These are phyloP conservation scores for Salmacisia buchloeana DNA, from an alignment of 1,284 basidiomycete genomes.

Conservation along the genomic window DNA sequence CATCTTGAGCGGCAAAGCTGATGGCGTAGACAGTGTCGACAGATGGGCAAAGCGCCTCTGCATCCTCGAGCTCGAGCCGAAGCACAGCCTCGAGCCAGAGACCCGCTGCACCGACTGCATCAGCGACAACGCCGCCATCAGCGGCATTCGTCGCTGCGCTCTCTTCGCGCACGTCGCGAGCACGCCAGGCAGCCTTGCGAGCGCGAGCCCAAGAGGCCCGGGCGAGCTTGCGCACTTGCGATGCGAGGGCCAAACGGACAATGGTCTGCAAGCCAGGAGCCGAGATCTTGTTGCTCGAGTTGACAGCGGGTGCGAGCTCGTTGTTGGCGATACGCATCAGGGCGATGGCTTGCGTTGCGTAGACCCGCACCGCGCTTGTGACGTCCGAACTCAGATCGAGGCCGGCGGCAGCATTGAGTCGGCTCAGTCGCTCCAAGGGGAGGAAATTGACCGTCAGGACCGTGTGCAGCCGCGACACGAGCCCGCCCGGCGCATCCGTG, in stretches of 20 bases:
- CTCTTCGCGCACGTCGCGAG: background rate
- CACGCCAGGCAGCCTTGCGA: conserved; percentile 4
- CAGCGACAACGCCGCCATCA: background rate
- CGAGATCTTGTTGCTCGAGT: conserved; percentile 15
- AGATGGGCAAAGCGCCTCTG: conserved; percentile 20
- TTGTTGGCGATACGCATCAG: conserved; percentile 23
- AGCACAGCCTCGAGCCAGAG: conserved; percentile 32
- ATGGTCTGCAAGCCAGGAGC: conserved; percentile 11
- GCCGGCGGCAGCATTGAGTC: conserved; percentile 16
- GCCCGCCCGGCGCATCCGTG: conserved; percentile 21
- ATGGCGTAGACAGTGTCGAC: conserved; percentile 13
- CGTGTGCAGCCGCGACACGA: conserved; percentile 28
- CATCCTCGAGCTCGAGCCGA: conserved; percentile 27
- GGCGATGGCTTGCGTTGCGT: conserved; percentile 30
- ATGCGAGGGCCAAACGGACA: conserved; percentile 4
- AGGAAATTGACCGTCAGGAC: conserved; percentile 24
- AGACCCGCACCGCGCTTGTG: conserved; percentile 6
- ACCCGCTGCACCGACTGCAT: background rate
- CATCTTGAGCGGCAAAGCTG: conserved; percentile 9
- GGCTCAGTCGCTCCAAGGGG: conserved; percentile 7
- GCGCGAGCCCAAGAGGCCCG: background rate
- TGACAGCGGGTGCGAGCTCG: conserved; percentile 3
- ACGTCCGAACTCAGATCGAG: background rate
- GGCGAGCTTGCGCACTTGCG: background rate
- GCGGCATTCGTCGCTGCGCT: background rate